A percentile compares a stretch with the other conserved stretches of the same genome.
phyloP scores from a whole-genome alignment of 2,329 filamentous ascomycete species.

The Hymenoscyphus occultus region DNA sequence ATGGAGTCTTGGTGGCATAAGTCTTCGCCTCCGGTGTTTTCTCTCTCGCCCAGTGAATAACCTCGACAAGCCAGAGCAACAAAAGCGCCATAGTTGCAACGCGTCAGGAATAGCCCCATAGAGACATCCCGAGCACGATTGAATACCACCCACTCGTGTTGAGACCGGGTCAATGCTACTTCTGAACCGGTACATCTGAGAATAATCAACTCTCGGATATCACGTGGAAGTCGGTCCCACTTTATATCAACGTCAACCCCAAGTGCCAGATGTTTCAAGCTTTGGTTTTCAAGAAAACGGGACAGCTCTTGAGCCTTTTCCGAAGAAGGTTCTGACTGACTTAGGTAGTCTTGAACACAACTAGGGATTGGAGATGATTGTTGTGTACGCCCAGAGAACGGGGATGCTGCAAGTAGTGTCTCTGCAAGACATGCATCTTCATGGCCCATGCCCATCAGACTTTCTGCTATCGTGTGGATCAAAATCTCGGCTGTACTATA shows the following conservation, averaged over 20 bases:
- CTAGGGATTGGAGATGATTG: conserved; percentile 17
- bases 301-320: conserved; percentile 21
- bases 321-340: conserved; percentile 39
- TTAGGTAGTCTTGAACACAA: conserved; percentile 20
- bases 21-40: conserved; percentile 16
- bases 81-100: conserved; percentile 29
- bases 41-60: conserved; percentile 20
- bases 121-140: conserved; percentile 24
- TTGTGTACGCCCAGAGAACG: conserved; percentile 7
- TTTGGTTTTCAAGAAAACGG: conserved; percentile 34
- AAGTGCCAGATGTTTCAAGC: conserved; percentile 46
- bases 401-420: conserved; percentile 34
- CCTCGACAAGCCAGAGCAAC: conserved; percentile 24
- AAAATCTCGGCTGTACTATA: conserved; percentile 24
- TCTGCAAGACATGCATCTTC: conserved; percentile 39
- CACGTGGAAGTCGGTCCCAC: conserved; percentile 49
- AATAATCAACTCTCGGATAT: conserved; percentile 46
- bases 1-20: conserved; percentile 18
- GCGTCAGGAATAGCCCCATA: conserved; percentile 24
- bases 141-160: conserved; percentile 25
- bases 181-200: conserved; percentile 44
- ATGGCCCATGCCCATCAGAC: conserved; percentile 29
- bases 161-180: conserved; percentile 22
- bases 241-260: conserved; percentile 48
- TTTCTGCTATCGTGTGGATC: conserved; percentile 24